Evolutionary conservation across 805 yeast genomes (phyloP).

Genomic region (Candida montana): DNA sequence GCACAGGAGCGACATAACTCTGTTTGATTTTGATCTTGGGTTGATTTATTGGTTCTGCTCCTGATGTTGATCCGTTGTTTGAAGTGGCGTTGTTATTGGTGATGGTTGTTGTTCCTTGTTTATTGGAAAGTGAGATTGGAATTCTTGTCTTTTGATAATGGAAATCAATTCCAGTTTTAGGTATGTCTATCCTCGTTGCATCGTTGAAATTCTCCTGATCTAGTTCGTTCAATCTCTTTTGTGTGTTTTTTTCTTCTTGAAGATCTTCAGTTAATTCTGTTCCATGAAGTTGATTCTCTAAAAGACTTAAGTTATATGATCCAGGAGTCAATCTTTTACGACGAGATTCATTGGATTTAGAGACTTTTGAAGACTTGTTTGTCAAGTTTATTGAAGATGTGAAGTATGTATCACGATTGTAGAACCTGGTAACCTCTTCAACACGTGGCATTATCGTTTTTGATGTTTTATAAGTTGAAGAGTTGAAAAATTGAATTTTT

Average conservation of each 20-base stretch:
- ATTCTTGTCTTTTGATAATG: slow-evolving; percentile 20
- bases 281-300: slow-evolving; percentile 24
- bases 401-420: slow-evolving; percentile 22
- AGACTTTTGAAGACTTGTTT: slow-evolving; percentile 15
- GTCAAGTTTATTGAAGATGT: slow-evolving; percentile 22
- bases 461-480: background rate
- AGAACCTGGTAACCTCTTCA: slow-evolving; percentile 20
- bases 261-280: slow-evolving; percentile 23
- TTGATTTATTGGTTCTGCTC: background rate
- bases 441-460: slow-evolving; percentile 8
- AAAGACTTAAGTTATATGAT: slow-evolving; percentile 22
- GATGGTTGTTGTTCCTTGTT: background rate
- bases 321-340: slow-evolving; percentile 25
- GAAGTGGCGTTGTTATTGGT: background rate
- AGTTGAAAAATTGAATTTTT: background rate
- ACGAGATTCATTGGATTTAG: slow-evolving; percentile 11
- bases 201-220: slow-evolving; percentile 41
- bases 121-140: slow-evolving; percentile 6
- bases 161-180: slow-evolving; percentile 25
- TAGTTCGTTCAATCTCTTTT: slow-evolving; percentile 35
- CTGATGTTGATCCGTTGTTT: background rate
- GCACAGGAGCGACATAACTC: slow-evolving; percentile 28
- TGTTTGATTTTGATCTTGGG: slow-evolving; percentile 20
- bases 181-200: slow-evolving; percentile 32
- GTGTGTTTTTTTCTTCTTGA: slow-evolving; percentile 31